Evolutionary conservation across 257 asterid genomes (phyloP), one percentile per base, ranked within the genome.

Genomic region (Solanum pinnatisectum): DNA sequence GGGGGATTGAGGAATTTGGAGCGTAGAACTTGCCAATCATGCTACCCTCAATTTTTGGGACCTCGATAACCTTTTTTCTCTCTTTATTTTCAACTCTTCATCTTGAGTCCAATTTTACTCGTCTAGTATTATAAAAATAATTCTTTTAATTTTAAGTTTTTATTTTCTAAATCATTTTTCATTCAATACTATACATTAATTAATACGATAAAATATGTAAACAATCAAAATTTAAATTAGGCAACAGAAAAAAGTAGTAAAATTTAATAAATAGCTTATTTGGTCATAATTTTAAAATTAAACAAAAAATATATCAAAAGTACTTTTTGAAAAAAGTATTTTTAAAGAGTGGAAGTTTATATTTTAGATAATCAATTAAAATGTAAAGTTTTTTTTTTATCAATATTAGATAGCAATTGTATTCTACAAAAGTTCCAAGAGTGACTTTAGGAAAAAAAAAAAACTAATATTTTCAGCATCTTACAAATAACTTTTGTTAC

Each of bases 11-110:
- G 68, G 88, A 88, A 83, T 89, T 77, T 88, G 79, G 86, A 89
- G 87, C 93, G 91, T 89, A 89, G 90, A 92, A 92, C 88, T 87
- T 90, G 88, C 88, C 90, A 83, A 90, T 87, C 88, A 89, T 88
- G 87, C 84, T 56, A 83, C 56, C 39, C 65, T 16, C 52, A 52
- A 78, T 88, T 86, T 85, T 33, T 84, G 42, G 85, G 20, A 82
- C 20, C 12, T 46, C 44, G 32, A 49, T 82, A 16, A 18, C 3
- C 3, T 15, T 44, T 16, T 78, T 7, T 27, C 2, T 44, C 7
- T 42, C 33, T 40, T 37, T 23, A 39, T 76, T 74, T 67, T 37
- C 42, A 44, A 11, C 6, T n/a, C 0, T 73, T 9, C 8, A 18
- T 49, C 1, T 0, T 46, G 6, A 0, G 1, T 73, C 5, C 8